These are phyloP conservation scores for Backusella morwellensis DNA, from an alignment of 192 early-diverging fungal genomes.

Conservation along the genomic window DNA sequence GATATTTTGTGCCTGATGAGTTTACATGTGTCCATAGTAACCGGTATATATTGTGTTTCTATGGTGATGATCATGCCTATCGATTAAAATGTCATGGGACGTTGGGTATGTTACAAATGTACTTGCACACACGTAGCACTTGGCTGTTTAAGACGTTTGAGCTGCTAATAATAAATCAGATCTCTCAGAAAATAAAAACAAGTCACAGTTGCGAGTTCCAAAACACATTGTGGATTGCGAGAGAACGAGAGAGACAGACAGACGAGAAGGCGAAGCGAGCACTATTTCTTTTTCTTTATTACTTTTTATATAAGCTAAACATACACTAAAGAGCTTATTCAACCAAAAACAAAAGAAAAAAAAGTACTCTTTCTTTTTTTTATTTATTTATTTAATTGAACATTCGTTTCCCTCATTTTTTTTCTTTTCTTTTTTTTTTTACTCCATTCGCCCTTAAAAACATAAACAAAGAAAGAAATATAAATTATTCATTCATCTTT, in stretches of 20 bases:
- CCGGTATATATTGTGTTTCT: no score
- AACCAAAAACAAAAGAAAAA: neutral
- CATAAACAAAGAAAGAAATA: neutral
- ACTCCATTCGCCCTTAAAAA: neutral
- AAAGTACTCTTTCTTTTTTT: neutral
- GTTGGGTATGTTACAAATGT: neutral
- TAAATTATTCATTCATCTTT: neutral
- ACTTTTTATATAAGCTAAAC: neutral
- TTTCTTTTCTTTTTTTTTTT: neutral
- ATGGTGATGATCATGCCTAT: neutral
- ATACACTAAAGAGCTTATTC: neutral
- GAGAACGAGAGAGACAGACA: neutral
- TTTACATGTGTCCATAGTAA: no score
- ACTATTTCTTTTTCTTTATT: no score
- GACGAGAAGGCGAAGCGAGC: no score
- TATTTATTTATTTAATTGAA: neutral
- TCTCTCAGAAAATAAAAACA: neutral
- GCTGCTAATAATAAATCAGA: no score
- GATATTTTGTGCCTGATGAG: neutral
- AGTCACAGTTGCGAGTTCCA: neutral
- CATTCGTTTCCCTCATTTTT: neutral
- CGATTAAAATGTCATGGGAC: neutral
- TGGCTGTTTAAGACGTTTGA: neutral
- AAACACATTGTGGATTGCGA: neutral
- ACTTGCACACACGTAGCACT: neutral